Conservation (phyloP, 352 stramenopile species). For the Paralagenidium karlingii region DNA sequence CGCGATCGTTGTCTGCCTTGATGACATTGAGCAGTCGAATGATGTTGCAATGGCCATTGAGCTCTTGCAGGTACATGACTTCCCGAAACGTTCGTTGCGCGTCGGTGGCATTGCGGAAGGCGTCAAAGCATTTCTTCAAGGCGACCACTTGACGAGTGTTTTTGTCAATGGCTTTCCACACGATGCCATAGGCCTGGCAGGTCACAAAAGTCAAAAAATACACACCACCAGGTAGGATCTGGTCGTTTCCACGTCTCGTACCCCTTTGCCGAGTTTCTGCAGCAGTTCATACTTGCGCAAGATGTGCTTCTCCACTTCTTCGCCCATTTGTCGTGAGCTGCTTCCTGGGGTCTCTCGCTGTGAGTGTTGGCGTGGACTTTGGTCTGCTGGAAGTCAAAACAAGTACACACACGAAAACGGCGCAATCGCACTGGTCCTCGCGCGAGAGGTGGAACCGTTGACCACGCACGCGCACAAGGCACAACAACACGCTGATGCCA, state of each 20-base stretch:
- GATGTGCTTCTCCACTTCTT: conserved; percentile 90
- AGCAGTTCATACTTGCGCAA: conserved; percentile 89
- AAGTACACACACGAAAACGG: no score
- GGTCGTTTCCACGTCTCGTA: no score
- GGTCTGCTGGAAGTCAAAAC: no score
- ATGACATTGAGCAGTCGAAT: conserved; percentile 90
- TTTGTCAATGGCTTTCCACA: conserved; percentile 96
- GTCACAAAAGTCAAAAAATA: not conserved
- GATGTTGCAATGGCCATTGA: conserved; percentile 90
- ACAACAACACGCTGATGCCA: no score
- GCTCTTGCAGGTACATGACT: conserved; percentile 92
- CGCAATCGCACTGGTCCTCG: no score
- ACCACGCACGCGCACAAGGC: no score
- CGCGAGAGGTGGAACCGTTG: no score
- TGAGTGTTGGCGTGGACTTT: no score
- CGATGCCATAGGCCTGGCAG: conserved; percentile 86
- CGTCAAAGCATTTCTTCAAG: conserved; percentile 96
- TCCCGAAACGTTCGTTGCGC: conserved; percentile 92
- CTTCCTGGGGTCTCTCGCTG: no score
- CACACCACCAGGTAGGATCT: conserved; percentile 7
- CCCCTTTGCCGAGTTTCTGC: conserved; percentile 89
- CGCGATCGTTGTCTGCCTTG: conserved; percentile 91
- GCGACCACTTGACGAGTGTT: conserved; percentile 82
- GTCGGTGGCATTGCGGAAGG: conserved; percentile 92
- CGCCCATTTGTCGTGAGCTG: no score